Evolutionary conservation across 495 filamentous ascomycete genomes (phyloP), one percentile per base, ranked within the genome.

Genomic region (Platismatia glauca): DNA sequence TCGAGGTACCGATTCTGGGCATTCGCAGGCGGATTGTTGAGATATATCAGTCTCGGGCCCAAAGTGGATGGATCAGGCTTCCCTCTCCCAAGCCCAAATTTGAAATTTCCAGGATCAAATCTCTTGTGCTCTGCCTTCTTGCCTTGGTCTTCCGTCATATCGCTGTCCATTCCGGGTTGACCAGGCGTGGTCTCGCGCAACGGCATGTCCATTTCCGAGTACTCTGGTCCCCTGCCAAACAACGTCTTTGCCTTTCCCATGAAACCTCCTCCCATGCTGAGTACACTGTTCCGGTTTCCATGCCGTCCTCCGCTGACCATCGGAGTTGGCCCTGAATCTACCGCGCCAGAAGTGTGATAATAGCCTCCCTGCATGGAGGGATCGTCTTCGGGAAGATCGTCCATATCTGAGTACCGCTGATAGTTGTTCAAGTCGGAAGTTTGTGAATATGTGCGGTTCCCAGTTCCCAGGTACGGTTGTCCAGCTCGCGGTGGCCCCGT

Each of bases 21-120:
- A 72, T 99, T 99, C 27, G 93, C 93, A 7, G 93, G 91, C 12
- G 93, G 91, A 72, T 99, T 97, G 79, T 99, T 99, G 72, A 99
- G 82, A 72, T 95, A 85, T 72, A 99, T 97, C 65, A 96, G 85
- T 44, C 95, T 83, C 53, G 95, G 95, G 1, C 95, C 95, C 50
- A 97, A 74, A 7, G 87, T 93, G 44, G 92, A 91, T 3, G 91
- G 90, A 72, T 99, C 95, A 38, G 84, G 80, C 71, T 92, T 93
- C 52, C 86, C 78, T 64, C 91, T 78, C 15, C 91, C 90, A 71
- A 97, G 91, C n/a, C 93, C 90, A 73, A 96, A 97, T 75, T 89
- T 97, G 81, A 97, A 93, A 60, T 84, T 89, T 64, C 85, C 82
- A 55, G 83, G 76, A 69, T 81, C 79, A 65, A 86, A 83, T 68